Evolutionary conservation across 2,329 filamentous ascomycete genomes (phyloP), one percentile per base, ranked within the genome.

Genomic region (Botrytis galanthina): DNA sequence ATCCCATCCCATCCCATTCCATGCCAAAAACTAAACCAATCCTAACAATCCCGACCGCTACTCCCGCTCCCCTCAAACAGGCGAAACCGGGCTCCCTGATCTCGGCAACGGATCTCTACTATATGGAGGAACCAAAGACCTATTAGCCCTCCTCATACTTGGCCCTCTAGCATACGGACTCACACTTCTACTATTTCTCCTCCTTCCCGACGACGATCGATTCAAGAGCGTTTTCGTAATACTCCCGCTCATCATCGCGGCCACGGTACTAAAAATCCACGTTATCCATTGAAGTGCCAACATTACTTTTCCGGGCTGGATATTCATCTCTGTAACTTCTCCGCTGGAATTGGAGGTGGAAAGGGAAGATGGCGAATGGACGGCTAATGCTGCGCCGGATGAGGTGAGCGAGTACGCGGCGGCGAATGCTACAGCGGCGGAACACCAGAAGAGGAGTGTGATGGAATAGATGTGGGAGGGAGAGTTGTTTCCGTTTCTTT

Each of bases 221-320:
- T 39, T 2, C 18, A 71, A 44, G 54, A 71, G 57, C 2, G 16
- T 54, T 4, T 18, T 54, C 6, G 32, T 64, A 32, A 71, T 54
- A 26, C 60, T 42, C 14, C 70, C 70, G 12, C 60, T 71, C 70
- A 71, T 71, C 29, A 37, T 14, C 7, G 60, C 70, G 1, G 60
- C 70, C 2, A 42, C 22, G n/a, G 42, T 20, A 3, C 32, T 71
- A 26, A 71, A 64, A 35, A 57, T 46, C 32, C 42, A 71, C 18
- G 60, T 54, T 60, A 64, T 71, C 70, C 60, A 71, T 35, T 71
- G 70, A 6, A 71, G 37, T 20, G 70, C 60, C 2, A 64, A 29
- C 59, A 64, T 71, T 22, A 63, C 35, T 35, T 54, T 71, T 14
- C 70, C 70, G 0, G 16, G n/a, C 20, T 46, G 3, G 6, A 64